Percentiles rank a stretch among this genome's conserved stretches.
Evolutionary conservation across 306 rosid genomes (phyloP).

Genomic region (Psophocarpus tetragonolobus): DNA sequence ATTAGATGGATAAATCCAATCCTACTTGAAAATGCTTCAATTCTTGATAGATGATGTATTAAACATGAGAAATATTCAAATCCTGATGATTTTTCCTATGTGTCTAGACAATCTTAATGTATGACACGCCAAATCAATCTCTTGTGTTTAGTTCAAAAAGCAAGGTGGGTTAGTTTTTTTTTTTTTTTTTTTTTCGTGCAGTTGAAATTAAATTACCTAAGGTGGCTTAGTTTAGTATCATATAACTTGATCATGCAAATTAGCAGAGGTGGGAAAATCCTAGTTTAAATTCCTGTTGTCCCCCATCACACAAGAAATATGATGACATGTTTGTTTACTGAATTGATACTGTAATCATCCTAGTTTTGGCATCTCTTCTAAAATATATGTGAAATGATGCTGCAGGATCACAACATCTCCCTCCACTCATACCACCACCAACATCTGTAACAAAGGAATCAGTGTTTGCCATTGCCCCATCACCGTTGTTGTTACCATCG

Average conservation of each 20-base stretch:
- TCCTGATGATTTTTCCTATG: not conserved
- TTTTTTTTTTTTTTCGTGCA: too few species aligned
- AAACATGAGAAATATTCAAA: not conserved
- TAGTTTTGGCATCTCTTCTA: not conserved
- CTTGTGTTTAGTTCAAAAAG: not conserved
- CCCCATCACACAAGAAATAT: not conserved
- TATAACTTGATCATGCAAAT: not conserved
- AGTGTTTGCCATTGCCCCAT: conserved; percentile 40
- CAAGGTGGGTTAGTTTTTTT: not conserved
- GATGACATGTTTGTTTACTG: not conserved
- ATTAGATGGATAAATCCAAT: not conserved
- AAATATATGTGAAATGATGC: not conserved
- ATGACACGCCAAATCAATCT: not conserved
- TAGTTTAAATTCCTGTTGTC: not conserved
- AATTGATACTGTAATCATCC: not conserved
- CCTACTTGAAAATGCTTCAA: not conserved
- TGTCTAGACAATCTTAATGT: not conserved
- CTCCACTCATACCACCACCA: conserved; percentile 65
- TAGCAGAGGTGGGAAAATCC: not conserved
- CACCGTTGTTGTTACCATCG: not conserved
- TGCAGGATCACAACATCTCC: conserved; percentile 63
- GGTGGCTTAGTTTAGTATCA: not conserved
- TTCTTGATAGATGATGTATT: not conserved
- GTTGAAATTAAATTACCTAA: too few species aligned
- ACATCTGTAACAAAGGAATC: conserved; percentile 46